These are phyloP conservation scores for Puccinellia tenuiflora DNA, from an alignment of 176 grass and related monocot species.

Conservation along the genomic window DNA sequence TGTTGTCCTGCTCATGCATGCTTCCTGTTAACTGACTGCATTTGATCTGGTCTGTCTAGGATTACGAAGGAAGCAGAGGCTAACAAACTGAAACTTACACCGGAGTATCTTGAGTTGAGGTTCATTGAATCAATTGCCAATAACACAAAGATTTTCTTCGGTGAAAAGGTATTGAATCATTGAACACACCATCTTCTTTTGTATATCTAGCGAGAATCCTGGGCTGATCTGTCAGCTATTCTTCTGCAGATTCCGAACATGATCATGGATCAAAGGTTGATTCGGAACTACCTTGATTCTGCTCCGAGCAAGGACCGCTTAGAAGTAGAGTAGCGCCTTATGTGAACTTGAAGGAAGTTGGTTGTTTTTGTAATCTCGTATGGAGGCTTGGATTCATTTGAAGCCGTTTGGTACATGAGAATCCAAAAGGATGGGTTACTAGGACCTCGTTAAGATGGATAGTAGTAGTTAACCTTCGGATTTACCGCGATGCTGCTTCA, in stretches of 20 bases:
- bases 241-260: slow-evolving; percentile 20
- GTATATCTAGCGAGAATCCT: neutral
- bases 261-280: slow-evolving; percentile 30
- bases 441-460: no score
- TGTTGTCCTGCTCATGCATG: neutral
- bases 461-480: neutral
- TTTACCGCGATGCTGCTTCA: neutral
- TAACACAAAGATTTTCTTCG: slow-evolving; percentile 98
- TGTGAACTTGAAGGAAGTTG: neutral
- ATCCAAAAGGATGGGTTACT: neutral
- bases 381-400: slow-evolving; percentile 14
- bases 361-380: neutral
- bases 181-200: slow-evolving; percentile 3
- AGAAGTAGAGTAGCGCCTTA: slow-evolving; percentile 16
- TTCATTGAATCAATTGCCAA: slow-evolving; percentile 94
- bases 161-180: slow-evolving; percentile 63
- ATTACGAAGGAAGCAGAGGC: slow-evolving; percentile 92
- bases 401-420: neutral
- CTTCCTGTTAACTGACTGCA: neutral
- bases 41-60: slow-evolving; percentile 41
- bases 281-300: slow-evolving; percentile 17
- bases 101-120: slow-evolving; percentile 85
- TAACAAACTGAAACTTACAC: slow-evolving; percentile 86
- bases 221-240: slow-evolving; percentile 5
- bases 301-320: neutral